Percentiles rank a stretch among this genome's conserved stretches.
Evolutionary conservation across 805 yeast genomes (phyloP).

Genomic region (Tetrapisispora phaffii): DNA sequence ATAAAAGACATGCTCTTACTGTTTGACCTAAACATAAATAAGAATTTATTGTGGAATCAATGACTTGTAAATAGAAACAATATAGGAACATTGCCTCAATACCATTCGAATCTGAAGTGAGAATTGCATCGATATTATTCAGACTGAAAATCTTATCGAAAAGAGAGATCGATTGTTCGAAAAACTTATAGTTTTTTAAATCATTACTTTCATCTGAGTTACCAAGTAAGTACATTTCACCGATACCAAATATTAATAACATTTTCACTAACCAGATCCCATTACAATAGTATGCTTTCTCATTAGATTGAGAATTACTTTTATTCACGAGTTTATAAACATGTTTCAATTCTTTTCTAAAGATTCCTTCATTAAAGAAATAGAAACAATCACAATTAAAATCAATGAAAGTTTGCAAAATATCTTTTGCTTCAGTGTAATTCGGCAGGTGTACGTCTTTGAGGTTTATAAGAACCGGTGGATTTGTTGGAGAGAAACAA

Average conservation of each 20-base stretch:
- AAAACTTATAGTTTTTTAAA: slow-evolving; percentile 1
- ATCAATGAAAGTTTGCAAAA: slow-evolving; percentile 67
- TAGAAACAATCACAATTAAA: slow-evolving; percentile 80
- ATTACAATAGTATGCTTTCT: slow-evolving; percentile 42
- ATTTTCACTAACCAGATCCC: slow-evolving; percentile 77
- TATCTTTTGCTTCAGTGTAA: slow-evolving; percentile 61
- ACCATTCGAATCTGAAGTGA: slow-evolving; percentile 46
- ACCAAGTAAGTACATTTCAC: slow-evolving; percentile 57
- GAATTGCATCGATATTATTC: slow-evolving; percentile 1
- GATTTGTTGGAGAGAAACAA: background rate
- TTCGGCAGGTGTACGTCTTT: slow-evolving; percentile 41
- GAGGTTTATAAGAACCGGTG: background rate
- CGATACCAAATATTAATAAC: slow-evolving; percentile 61
- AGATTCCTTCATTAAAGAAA: slow-evolving; percentile 74
- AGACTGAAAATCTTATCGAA: slow-evolving; percentile 1
- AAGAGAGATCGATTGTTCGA: background rate
- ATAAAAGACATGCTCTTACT: slow-evolving; percentile 54
- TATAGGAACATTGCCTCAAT: slow-evolving; percentile 64
- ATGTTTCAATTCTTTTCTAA: slow-evolving; percentile 54
- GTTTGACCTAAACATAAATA: slow-evolving; percentile 75
- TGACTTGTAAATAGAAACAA: slow-evolving; percentile 74
- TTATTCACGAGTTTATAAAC: slow-evolving; percentile 32
- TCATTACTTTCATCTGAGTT: background rate
- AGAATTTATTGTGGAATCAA: slow-evolving; percentile 74
- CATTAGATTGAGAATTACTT: slow-evolving; percentile 19